A percentile compares a stretch with the other conserved stretches of the same genome.
phyloP scores from a whole-genome alignment of 192 early-diverging fungal genomes.

The Backusella mclennaniae region DNA sequence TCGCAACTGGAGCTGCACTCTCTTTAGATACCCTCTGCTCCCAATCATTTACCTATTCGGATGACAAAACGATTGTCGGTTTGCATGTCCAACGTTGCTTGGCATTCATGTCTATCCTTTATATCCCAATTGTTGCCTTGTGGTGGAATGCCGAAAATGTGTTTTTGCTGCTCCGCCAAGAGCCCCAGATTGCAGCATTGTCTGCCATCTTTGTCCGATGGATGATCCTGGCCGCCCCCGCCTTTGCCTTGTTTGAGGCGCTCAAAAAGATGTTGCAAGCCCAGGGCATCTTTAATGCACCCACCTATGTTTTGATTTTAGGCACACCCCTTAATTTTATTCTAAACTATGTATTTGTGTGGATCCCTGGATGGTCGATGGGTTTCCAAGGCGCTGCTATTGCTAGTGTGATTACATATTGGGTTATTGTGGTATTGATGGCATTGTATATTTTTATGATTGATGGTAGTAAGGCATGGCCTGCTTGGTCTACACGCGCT shows the following conservation, averaged over 20 bases:
- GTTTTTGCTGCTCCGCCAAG: slow-evolving; percentile 74
- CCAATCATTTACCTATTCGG: slow-evolving; percentile 65
- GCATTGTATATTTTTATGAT: slow-evolving; percentile 54
- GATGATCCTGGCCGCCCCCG: slow-evolving; percentile 67
- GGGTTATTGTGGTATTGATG: slow-evolving; percentile 54
- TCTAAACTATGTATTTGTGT: slow-evolving; percentile 67
- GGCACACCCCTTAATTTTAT: slow-evolving; percentile 63
- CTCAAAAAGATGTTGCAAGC: slow-evolving; percentile 84
- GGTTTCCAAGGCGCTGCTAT: slow-evolving; percentile 73
- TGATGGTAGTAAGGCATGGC: slow-evolving; percentile 62
- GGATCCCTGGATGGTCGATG: slow-evolving; percentile 45
- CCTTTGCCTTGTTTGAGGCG: slow-evolving; percentile 79
- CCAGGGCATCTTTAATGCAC: slow-evolving; percentile 72
- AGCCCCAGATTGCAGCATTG: slow-evolving; percentile 61
- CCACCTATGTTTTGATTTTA: slow-evolving; percentile 62
- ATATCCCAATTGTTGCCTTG: slow-evolving; percentile 65
- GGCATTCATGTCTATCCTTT: slow-evolving; percentile 65
- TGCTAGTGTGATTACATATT: slow-evolving; percentile 63
- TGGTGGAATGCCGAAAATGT: slow-evolving; percentile 68
- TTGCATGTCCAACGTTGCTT: slow-evolving; percentile 79
- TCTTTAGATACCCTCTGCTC: slow-evolving; percentile 78
- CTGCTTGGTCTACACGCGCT: slow-evolving; percentile 61
- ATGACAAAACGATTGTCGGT: slow-evolving; percentile 61
- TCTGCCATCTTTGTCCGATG: slow-evolving; percentile 63
- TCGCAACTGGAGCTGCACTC: slow-evolving; percentile 62